phyloP scores from a whole-genome alignment of 192 early-diverging fungal species.

The Coemansia sp. region DNA sequence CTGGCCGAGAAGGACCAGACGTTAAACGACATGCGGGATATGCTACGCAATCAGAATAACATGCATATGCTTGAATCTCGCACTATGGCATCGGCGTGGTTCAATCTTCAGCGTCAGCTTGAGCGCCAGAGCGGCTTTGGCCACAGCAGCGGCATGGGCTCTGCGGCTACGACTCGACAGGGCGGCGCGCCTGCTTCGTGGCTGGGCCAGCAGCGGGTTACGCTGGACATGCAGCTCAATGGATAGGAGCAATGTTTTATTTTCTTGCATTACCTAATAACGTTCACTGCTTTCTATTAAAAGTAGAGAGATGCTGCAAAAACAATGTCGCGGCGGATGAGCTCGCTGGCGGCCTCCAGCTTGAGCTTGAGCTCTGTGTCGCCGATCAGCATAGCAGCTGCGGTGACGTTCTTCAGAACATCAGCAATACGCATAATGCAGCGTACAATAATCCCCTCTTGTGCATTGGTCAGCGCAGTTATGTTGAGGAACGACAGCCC shows the following conservation, averaged over 20 bases:
- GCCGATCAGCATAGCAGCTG: slow-evolving; percentile 86
- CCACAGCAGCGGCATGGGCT: slow-evolving; percentile 38
- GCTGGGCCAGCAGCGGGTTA: slow-evolving; percentile 71
- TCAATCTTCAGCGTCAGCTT: slow-evolving; percentile 58
- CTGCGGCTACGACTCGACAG: slow-evolving; percentile 26
- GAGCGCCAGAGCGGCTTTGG: slow-evolving; percentile 56
- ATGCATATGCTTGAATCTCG: slow-evolving; percentile 67
- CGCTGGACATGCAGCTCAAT: slow-evolving; percentile 60
- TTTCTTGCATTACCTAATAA: not conserved
- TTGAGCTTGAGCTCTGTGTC: slow-evolving; percentile 83
- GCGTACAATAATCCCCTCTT: slow-evolving; percentile 93
- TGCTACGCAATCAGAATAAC: slow-evolving; percentile 61
- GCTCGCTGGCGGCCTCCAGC: slow-evolving; percentile 84
- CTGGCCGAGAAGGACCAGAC: slow-evolving; percentile 46
- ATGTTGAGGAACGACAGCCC: slow-evolving; percentile 90
- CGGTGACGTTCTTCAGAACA: slow-evolving; percentile 84
- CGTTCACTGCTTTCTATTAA: slow-evolving; percentile 15
- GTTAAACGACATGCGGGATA: slow-evolving; percentile 71
- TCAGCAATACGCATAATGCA: slow-evolving; percentile 93
- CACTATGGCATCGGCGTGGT: slow-evolving; percentile 79
- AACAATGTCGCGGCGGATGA: slow-evolving; percentile 93
- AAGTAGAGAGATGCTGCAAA: slow-evolving; percentile 90
- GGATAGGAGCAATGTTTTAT: slow-evolving; percentile 11
- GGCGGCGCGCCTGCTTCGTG: slow-evolving; percentile 60
- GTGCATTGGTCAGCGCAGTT: slow-evolving; percentile 87